Evolutionary conservation across 2,329 filamentous ascomycete genomes (phyloP).

Genomic region (Colletotrichum coccodes): DNA sequence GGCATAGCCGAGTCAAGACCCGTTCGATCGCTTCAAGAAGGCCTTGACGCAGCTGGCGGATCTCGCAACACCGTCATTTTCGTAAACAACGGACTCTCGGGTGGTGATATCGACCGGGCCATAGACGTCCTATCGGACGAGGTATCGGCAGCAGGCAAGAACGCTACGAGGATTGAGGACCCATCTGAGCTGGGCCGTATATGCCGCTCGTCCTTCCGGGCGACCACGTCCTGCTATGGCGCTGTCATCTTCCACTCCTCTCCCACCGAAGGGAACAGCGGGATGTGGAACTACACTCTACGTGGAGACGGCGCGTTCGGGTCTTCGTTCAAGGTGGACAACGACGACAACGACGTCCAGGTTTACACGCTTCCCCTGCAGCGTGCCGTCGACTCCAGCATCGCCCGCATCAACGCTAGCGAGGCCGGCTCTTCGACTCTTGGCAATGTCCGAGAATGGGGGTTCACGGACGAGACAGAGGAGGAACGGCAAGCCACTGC

Average conservation of each 20-base stretch:
- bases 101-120: slow-evolving; percentile 78
- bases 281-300: slow-evolving; percentile 78
- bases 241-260: slow-evolving; percentile 79
- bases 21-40: slow-evolving; percentile 65
- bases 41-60: slow-evolving; percentile 3
- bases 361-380: slow-evolving; percentile 76
- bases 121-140: slow-evolving; percentile 67
- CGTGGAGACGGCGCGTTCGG: slow-evolving; percentile 70
- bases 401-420: slow-evolving; percentile 57
- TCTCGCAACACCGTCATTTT: slow-evolving; percentile 76
- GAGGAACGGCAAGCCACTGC: slow-evolving; percentile 66
- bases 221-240: slow-evolving; percentile 77
- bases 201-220: slow-evolving; percentile 69
- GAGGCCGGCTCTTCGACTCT: slow-evolving; percentile 36
- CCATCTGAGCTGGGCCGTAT: slow-evolving; percentile 46
- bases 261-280: slow-evolving; percentile 59
- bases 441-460: slow-evolving; percentile 42
- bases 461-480: slow-evolving; percentile 46
- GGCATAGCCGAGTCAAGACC: slow-evolving; percentile 74
- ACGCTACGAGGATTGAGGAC: slow-evolving; percentile 36
- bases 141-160: slow-evolving; percentile 38
- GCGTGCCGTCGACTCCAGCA: slow-evolving; percentile 73
- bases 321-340: slow-evolving; percentile 63
- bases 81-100: slow-evolving; percentile 77
- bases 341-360: slow-evolving; percentile 69